These are phyloP conservation scores for Colletotrichum costaricense DNA, from an alignment of 2,329 filamentous ascomycete genomes.

Conservation along the genomic window DNA sequence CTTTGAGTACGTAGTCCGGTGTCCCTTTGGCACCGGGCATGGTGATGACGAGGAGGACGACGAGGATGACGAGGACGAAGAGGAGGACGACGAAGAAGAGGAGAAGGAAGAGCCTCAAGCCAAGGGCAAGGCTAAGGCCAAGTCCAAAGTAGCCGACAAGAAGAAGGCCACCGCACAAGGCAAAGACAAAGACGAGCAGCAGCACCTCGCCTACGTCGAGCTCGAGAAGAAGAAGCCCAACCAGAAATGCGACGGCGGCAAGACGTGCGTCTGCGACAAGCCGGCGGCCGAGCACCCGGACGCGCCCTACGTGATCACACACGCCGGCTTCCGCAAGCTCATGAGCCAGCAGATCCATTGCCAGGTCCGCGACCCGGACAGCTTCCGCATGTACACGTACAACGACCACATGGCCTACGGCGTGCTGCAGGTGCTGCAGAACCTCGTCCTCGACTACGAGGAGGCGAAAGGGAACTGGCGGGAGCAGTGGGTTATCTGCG, in stretches of 20 bases:
- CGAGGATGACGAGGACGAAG: slow-evolving; percentile 22
- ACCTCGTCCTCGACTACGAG: slow-evolving; percentile 52
- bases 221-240: background rate
- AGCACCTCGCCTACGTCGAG: background rate
- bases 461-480: slow-evolving; percentile 48
- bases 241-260: slow-evolving; percentile 37
- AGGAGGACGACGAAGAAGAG: background rate
- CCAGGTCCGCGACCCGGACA: slow-evolving; percentile 45
- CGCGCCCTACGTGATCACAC: slow-evolving; percentile 33
- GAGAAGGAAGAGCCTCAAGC: background rate
- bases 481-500: slow-evolving; percentile 54
- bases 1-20: slow-evolving; percentile 45
- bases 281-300: slow-evolving; percentile 35
- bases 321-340: slow-evolving; percentile 24
- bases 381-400: slow-evolving; percentile 54
- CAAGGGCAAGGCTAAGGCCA: slow-evolving; percentile 36
- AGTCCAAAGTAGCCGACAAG: slow-evolving; percentile 8
- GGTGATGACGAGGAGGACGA: slow-evolving; percentile 35
- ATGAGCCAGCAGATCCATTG: slow-evolving; percentile 19
- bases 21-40: slow-evolving; percentile 35
- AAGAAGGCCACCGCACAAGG: background rate
- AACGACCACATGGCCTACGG: slow-evolving; percentile 56
- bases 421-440: slow-evolving; percentile 54
- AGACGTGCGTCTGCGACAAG: slow-evolving; percentile 31
- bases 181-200: slow-evolving; percentile 32